Conservation (phyloP, 345 rosid species). For the Aegle marmelos region DNA sequence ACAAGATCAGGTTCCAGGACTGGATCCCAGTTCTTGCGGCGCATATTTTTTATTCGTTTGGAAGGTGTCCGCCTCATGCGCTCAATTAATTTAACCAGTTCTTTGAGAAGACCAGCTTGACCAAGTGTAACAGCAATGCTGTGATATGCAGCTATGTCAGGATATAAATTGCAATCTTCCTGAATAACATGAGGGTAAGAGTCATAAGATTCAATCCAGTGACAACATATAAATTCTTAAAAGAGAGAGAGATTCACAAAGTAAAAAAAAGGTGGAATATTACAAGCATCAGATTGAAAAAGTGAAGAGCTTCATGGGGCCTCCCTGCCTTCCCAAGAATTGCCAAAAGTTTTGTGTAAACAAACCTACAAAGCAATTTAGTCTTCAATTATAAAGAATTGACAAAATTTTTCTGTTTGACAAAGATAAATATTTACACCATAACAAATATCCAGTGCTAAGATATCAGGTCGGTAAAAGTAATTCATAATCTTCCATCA, state of each 20-base stretch:
- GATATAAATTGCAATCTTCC: constrained; percentile 77
- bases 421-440: background rate
- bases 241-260: background rate
- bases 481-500: background rate
- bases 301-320: constrained; percentile 66
- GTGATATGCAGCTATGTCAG: constrained; percentile 91
- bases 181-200: constrained; percentile 32
- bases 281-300: constrained; percentile 81
- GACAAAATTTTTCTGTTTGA: background rate
- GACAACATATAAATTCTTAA: constrained; percentile 10
- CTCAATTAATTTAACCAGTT: constrained; percentile 68
- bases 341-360: constrained; percentile 83
- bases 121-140: constrained; percentile 83
- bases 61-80: constrained; percentile 71
- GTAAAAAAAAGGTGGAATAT: constrained; percentile 24
- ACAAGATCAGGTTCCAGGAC: constrained; percentile 84
- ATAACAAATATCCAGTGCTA: background rate
- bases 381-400: background rate
- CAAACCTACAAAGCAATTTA: constrained; percentile 63
- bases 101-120: constrained; percentile 76
- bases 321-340: constrained; percentile 72
- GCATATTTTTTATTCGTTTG: constrained; percentile 39
- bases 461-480: background rate
- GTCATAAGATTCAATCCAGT: constrained; percentile 33
- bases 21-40: constrained; percentile 72